Conservation (phyloP, 2,329 filamentous ascomycete genomes). For the Coniella lustricola region DNA sequence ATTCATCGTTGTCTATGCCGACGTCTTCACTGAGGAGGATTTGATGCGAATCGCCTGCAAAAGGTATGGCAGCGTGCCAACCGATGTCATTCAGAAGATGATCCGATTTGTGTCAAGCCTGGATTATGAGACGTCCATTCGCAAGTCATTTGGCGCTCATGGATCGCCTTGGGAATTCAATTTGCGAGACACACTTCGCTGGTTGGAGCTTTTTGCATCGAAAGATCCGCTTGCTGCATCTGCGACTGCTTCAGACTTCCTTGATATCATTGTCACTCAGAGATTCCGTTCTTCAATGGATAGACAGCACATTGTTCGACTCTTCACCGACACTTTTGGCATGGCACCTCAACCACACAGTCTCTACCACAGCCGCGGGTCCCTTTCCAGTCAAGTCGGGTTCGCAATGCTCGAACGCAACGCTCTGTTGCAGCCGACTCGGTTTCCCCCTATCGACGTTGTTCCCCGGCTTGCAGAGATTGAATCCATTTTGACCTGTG, state of each 20-base stretch:
- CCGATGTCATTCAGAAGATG: constrained; percentile 55
- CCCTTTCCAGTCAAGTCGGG: constrained; percentile 68
- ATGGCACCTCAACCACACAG: constrained; percentile 47
- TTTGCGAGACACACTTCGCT: constrained; percentile 80
- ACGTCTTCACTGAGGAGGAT: constrained; percentile 77
- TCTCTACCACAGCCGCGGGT: constrained; percentile 64
- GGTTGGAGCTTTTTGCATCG: constrained; percentile 67
- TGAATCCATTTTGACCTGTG: constrained; percentile 80
- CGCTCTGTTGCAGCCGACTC: constrained; percentile 41
- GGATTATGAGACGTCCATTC: constrained; percentile 60
- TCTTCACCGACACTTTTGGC: constrained; percentile 63
- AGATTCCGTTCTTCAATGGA: constrained; percentile 74
- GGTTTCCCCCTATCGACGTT: constrained; percentile 43
- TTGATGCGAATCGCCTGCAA: constrained; percentile 73
- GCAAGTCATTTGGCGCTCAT: constrained; percentile 51
- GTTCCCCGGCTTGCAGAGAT: constrained; percentile 60
- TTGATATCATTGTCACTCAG: constrained; percentile 77
- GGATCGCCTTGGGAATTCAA: constrained; percentile 94
- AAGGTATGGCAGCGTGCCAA: constrained; percentile 60
- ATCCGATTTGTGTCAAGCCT: constrained; percentile 78
- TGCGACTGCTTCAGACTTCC: constrained; percentile 62
- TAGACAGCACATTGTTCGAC: constrained; percentile 51
- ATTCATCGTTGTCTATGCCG: constrained; percentile 95
- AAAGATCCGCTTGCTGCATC: constrained; percentile 53
- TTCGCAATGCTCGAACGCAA: constrained; percentile 63